A percentile compares a stretch with the other conserved stretches of the same genome.
Evolutionary conservation across 306 rosid genomes (phyloP).

Genomic region (Quillaja saponaria): DNA sequence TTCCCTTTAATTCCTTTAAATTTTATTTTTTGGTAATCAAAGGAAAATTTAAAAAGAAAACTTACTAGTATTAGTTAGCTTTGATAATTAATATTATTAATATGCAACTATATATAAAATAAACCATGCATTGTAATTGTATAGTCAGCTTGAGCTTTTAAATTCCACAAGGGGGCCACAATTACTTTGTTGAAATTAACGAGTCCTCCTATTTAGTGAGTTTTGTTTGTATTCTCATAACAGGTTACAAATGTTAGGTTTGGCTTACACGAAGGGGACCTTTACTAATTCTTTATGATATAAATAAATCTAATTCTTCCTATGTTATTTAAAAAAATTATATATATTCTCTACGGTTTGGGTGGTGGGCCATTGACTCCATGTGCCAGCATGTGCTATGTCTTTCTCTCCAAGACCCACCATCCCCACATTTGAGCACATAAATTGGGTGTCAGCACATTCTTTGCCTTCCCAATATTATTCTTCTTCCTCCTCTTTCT

Average conservation of each 20-base stretch:
- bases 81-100: too few relatives aligned
- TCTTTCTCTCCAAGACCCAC: slow-evolving; percentile 80
- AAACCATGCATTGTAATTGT: too few relatives aligned
- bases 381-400: slow-evolving; percentile 98
- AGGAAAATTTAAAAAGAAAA: too few relatives aligned
- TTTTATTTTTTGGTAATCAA: too few relatives aligned
- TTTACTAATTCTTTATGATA: slow-evolving; percentile 45
- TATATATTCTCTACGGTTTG: slow-evolving; percentile 53
- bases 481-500: slow-evolving; percentile 4
- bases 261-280: slow-evolving; percentile 52
- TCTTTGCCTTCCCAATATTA: slow-evolving; percentile 39
- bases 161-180: slow-evolving; percentile 49
- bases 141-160: neutral
- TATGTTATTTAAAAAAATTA: slow-evolving; percentile 32
- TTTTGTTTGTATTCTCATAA: slow-evolving; percentile 58
- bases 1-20: too few relatives aligned
- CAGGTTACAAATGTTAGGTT: slow-evolving; percentile 63
- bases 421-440: slow-evolving; percentile 44
- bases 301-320: slow-evolving; percentile 13
- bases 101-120: too few relatives aligned
- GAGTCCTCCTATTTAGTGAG: slow-evolving; percentile 43
- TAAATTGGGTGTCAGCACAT: slow-evolving; percentile 59
- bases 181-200: slow-evolving; percentile 30
- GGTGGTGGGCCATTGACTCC: slow-evolving; percentile 75
- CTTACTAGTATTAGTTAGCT: too few relatives aligned